Conservation (phyloP, 163 green algal genomes). For the Volvox carteri region DNA sequence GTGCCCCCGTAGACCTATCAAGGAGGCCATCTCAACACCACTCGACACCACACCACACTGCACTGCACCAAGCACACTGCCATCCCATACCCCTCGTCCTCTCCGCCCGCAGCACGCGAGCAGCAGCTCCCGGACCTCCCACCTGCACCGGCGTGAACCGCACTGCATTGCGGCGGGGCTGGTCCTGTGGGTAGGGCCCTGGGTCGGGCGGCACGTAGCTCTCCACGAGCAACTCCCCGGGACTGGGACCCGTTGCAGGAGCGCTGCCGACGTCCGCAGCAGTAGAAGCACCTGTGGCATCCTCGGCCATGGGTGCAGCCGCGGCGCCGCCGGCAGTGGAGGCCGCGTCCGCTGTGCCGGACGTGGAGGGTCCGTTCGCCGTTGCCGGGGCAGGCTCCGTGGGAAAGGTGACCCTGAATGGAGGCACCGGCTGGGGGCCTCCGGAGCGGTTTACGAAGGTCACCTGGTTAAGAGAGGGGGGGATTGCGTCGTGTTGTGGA, state of each 20-base stretch:
- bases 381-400: neutral
- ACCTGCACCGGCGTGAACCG: slow-evolving; percentile 96
- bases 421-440: slow-evolving; percentile 59
- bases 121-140: too few relatives aligned
- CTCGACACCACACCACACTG: too few relatives aligned
- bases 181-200: slow-evolving; percentile 92
- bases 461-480: too few relatives aligned
- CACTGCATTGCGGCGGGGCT: slow-evolving; percentile 87
- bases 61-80: too few relatives aligned
- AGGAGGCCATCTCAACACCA: too few relatives aligned
- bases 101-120: too few relatives aligned
- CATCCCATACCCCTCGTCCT: too few relatives aligned
- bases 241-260: neutral
- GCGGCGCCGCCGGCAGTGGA: neutral
- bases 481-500: too few relatives aligned
- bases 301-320: neutral
- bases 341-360: neutral
- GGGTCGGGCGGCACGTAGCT: slow-evolving; percentile 85
- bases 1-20: too few relatives aligned
- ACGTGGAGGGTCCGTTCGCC: neutral
- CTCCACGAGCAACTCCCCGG: slow-evolving; percentile 76
- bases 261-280: neutral
- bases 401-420: slow-evolving; percentile 89
- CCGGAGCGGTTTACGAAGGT: slow-evolving; percentile 58
- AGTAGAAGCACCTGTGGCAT: neutral